Base-by-base conservation (phyloP, 2,329 filamentous ascomycete genomes). In the Trichoderma brevicompactum region DNA sequence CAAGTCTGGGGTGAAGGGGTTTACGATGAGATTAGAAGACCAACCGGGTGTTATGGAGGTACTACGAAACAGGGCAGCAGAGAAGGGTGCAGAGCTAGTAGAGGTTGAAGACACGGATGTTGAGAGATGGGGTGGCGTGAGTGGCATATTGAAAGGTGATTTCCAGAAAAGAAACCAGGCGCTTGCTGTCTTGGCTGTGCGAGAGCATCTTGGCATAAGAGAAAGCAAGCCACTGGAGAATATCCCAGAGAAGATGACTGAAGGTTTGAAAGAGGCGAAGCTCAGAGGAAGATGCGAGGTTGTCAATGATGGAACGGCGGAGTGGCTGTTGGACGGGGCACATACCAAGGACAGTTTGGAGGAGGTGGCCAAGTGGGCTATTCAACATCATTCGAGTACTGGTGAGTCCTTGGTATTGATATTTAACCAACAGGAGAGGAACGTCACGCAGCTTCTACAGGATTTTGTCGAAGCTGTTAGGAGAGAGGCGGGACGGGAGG, bases 371-470 rank as follows among this genome's bases (percentile, higher is more conserved):
- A 82, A 81, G 69, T 97, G 94, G 94, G 94, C 94, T 72, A 85
- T 85, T 1, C 78, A 78, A 7, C 79, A 82, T 54, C 79, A 82
- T 58, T 72, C 83, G n/a, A 73, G 65, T 7, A 46, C 68, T 0
- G 66, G 68, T 0, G 73, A 74, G 7, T 60, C 69, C 32, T 77
- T 80, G 50, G 80, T 92, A 0, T 79, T 98, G 52, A 84, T 98
- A 54, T 98, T 98, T 82, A 97, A 97, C 77, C 94, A 97, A 77
- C 92, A 97, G 74, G 92, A 92, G 9, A 87, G 93, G 38, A 89
- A 97, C 72, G 91, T 91, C 5, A 79, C 81, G 4, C 80, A 84
- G 15, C 82, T 96, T 1, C 84, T 94, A 2, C 79, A 78, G 38
- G 83, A 83, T 0, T 80, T 97, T 1, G 81, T 92, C 64, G 74